Evolutionary conservation across 352 stramenopile species (phyloP).

Genomic region (Discostella stelligera): DNA sequence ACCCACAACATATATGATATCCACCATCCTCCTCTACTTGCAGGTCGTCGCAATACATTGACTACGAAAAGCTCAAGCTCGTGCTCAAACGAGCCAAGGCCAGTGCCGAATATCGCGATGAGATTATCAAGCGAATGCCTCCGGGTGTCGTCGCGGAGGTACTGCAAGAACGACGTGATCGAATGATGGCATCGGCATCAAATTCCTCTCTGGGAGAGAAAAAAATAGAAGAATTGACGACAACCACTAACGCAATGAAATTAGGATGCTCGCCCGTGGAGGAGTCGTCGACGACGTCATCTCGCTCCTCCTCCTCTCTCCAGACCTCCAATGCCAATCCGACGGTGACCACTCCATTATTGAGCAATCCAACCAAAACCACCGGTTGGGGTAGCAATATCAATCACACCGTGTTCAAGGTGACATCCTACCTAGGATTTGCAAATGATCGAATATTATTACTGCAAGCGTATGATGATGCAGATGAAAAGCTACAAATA

Average conservation of each 20-base stretch:
- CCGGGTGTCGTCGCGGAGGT: conserved; percentile 25
- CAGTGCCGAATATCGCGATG: conserved; percentile 52
- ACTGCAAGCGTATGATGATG: conserved; percentile 25
- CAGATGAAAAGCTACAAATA: conserved; percentile 38
- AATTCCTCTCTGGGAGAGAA: neutral
- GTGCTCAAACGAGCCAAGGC: conserved; percentile 75
- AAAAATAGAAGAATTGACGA: neutral
- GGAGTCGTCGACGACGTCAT: neutral
- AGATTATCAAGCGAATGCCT: conserved; percentile 52
- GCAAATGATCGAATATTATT: conserved; percentile 34
- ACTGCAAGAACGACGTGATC: conserved; percentile 10
- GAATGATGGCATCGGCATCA: neutral
- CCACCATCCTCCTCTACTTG: neutral
- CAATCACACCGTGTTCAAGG: conserved; percentile 28
- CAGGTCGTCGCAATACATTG: conserved; percentile 66
- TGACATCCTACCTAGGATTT: conserved; percentile 46
- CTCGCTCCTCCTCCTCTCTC: neutral
- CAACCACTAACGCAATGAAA: neutral
- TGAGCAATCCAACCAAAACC: neutral
- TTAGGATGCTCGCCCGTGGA: neutral
- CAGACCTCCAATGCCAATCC: neutral
- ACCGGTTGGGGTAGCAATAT: conserved; percentile 20
- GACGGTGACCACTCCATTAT: conserved; percentile 19
- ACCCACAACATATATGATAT: neutral
- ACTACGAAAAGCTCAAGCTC: conserved; percentile 80